Evolutionary conservation across 1,284 basidiomycete species (phyloP).

Genomic region (Microbotryum intermedium): DNA sequence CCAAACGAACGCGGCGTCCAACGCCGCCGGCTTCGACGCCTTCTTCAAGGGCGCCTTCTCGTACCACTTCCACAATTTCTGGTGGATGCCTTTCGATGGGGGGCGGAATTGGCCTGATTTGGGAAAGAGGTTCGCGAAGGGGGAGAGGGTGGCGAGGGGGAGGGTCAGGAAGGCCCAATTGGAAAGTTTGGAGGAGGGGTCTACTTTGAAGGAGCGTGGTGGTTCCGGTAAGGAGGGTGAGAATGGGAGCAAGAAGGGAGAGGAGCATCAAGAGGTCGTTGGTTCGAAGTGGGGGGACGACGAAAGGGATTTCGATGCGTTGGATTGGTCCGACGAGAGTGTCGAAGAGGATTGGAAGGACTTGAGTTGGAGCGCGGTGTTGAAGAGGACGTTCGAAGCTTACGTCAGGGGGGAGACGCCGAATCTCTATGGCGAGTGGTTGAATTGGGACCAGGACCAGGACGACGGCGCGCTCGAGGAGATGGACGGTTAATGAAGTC

Average conservation of each 20-base stretch:
- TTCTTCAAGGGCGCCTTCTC: slow-evolving; percentile 77
- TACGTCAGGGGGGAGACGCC: slow-evolving; percentile 77
- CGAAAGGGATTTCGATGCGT: slow-evolving; percentile 26
- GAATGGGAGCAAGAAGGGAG: not conserved
- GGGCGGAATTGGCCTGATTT: slow-evolving; percentile 84
- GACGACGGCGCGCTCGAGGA: slow-evolving; percentile 42
- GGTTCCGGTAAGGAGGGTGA: not conserved
- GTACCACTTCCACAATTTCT: slow-evolving; percentile 75
- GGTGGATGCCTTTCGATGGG: slow-evolving; percentile 82
- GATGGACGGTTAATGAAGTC: slow-evolving; percentile 39
- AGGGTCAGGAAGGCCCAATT: slow-evolving; percentile 27
- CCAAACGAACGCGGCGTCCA: slow-evolving; percentile 58
- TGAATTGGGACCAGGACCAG: slow-evolving; percentile 23
- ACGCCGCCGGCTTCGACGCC: slow-evolving; percentile 68
- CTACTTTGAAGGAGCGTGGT: not conserved
- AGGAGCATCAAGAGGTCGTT: slow-evolving; percentile 13
- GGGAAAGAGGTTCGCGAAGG: slow-evolving; percentile 59
- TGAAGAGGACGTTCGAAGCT: slow-evolving; percentile 84
- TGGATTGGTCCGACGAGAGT: slow-evolving; percentile 21
- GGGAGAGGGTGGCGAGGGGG: slow-evolving; percentile 38
- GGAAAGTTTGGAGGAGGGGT: not conserved
- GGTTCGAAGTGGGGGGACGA: slow-evolving; percentile 25
- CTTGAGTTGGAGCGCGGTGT: slow-evolving; percentile 76
- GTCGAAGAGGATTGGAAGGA: slow-evolving; percentile 50
- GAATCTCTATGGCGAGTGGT: slow-evolving; percentile 56